Conservation (phyloP, 176 grass and related monocot species). For the Lolium perenne region DNA sequence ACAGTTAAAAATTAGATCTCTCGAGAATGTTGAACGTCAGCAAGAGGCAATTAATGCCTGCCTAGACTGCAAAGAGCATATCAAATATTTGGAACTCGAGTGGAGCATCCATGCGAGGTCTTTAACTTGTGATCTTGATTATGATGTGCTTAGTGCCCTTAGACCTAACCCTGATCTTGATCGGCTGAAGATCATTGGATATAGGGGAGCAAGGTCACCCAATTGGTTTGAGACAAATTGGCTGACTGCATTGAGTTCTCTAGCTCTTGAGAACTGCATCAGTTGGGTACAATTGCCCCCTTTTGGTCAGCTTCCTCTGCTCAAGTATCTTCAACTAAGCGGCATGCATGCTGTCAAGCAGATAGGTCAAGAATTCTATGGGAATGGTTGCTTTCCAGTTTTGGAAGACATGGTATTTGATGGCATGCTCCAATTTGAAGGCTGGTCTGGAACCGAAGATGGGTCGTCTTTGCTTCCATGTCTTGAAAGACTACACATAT, state of each 20-base stretch:
- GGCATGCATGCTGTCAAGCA: slow-evolving; percentile 39
- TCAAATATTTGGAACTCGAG: slow-evolving; percentile 42
- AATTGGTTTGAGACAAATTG: slow-evolving; percentile 58
- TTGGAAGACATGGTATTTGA: slow-evolving; percentile 60
- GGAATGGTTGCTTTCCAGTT: slow-evolving; percentile 46
- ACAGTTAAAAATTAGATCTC: slow-evolving; percentile 46
- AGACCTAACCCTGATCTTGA: slow-evolving; percentile 52
- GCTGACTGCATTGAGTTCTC: slow-evolving; percentile 33
- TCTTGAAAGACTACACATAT: slow-evolving; percentile 50
- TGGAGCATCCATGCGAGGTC: slow-evolving; percentile 39
- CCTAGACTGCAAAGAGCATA: slow-evolving; percentile 52
- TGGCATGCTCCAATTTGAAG: slow-evolving; percentile 39
- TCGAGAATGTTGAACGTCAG: slow-evolving; percentile 51
- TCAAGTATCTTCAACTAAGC: slow-evolving; percentile 45
- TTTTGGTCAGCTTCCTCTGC: slow-evolving; percentile 60
- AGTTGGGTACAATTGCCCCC: slow-evolving; percentile 48
- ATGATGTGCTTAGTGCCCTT: slow-evolving; percentile 56
- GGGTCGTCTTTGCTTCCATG: slow-evolving; percentile 34
- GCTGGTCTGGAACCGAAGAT: slow-evolving; percentile 44
- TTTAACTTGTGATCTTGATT: slow-evolving; percentile 39
- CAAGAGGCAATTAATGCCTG: slow-evolving; percentile 41
- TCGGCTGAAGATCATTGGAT: slow-evolving; percentile 50
- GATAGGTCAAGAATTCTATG: slow-evolving; percentile 54
- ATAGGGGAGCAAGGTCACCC: slow-evolving; percentile 46
- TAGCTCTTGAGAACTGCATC: slow-evolving; percentile 40